Evolutionary conservation across 768 basidiomycete species (phyloP).

Genomic region (Mycena floridula): DNA sequence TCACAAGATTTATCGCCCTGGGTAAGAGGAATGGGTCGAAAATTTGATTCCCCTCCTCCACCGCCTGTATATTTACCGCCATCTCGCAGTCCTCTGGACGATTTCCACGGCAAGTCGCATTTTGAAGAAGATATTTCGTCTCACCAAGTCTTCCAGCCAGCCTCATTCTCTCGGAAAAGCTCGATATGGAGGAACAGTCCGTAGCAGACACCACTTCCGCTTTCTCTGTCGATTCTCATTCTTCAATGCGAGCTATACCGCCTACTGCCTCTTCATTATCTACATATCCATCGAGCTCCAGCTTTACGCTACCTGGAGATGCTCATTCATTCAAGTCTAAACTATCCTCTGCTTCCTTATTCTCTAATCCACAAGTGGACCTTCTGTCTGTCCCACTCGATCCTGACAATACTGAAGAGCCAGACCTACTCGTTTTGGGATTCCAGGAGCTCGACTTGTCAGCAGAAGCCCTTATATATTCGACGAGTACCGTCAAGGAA

Average conservation of each 20-base stretch:
- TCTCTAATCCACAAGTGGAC: not conserved
- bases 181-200: not conserved
- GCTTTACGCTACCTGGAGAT: not conserved
- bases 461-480: conserved; percentile 70
- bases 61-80: conserved; percentile 5
- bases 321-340: no score
- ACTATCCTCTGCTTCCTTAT: not conserved
- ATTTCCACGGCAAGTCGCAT: conserved; percentile 28
- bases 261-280: not conserved
- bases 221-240: not conserved
- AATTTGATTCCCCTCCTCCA: not conserved
- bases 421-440: conserved; percentile 68
- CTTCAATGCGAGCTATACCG: not conserved
- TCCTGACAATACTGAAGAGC: conserved; percentile 28
- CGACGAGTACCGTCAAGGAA: conserved; percentile 53
- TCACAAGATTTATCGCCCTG: conserved; percentile 68
- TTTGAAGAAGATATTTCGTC: no score
- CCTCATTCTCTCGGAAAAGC: not conserved
- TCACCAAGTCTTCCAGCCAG: not conserved
- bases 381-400: conserved; percentile 5
- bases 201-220: not conserved
- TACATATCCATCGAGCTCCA: not conserved
- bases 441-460: conserved; percentile 82
- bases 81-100: conserved; percentile 29
- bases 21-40: conserved; percentile 32